A percentile compares a stretch with the other conserved stretches of the same genome.
phyloP scores from a whole-genome alignment of 1,284 basidiomycete species.

The Austroboletus olivaceoglutinosus region DNA sequence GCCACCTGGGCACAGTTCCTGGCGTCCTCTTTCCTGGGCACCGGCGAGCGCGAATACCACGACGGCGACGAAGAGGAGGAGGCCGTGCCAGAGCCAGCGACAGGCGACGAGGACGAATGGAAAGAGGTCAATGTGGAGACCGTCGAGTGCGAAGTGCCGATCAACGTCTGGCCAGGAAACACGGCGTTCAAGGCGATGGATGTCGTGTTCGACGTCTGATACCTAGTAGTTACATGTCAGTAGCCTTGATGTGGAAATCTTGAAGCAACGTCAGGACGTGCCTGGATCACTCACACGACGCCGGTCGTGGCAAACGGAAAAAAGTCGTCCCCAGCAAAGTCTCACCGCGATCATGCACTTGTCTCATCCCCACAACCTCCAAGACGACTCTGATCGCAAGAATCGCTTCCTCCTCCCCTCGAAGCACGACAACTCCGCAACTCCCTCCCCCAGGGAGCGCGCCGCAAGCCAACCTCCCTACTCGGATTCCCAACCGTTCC shows the following conservation, averaged over 20 bases:
- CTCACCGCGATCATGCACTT: conserved; percentile 17
- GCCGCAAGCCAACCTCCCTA: conserved; percentile 69
- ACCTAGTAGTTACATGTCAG: conserved; percentile 27
- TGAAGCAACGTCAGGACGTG: too few relatives aligned
- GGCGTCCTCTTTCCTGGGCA: conserved; percentile 51
- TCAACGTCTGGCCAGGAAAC: conserved; percentile 84
- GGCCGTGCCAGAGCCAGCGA: conserved; percentile 35
- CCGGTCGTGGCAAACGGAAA: too few relatives aligned
- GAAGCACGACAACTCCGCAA: conserved; percentile 19
- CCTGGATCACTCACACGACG: conserved; percentile 15
- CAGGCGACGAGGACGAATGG: too few relatives aligned
- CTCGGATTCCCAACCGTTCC: conserved; percentile 45
- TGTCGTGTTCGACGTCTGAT: conserved; percentile 76
- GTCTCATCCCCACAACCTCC: conserved; percentile 21
- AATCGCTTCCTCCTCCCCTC: conserved; percentile 52
- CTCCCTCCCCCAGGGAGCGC: too few relatives aligned
- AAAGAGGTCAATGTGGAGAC: conserved; percentile 66
- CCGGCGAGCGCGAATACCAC: conserved; percentile 50
- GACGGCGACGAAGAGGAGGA: conserved; percentile 50
- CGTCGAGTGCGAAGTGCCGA: conserved; percentile 90
- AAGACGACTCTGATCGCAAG: conserved; percentile 31
- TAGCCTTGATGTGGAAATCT: too few relatives aligned
- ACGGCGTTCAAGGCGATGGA: conserved; percentile 83
- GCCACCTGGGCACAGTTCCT: conserved; percentile 56
- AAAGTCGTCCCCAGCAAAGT: too few relatives aligned